phyloP scores from a whole-genome alignment of 2,329 filamentous ascomycete species.

The Blastomyces parvus region DNA sequence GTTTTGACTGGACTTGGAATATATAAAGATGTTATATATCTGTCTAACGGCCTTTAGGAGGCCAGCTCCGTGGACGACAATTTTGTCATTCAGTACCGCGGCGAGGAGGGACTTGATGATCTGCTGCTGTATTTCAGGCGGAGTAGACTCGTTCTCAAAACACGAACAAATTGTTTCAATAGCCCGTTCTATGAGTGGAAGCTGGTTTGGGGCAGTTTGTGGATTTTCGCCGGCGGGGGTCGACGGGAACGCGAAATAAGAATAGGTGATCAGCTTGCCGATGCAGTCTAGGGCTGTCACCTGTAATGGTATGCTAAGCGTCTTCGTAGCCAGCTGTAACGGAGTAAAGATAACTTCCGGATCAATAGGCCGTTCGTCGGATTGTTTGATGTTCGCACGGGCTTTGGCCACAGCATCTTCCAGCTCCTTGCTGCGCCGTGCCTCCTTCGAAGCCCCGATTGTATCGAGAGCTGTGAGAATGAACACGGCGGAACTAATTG shows the following conservation, averaged over 20 bases:
- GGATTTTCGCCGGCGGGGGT: conserved; percentile 20
- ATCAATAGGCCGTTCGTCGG: conserved; percentile 70
- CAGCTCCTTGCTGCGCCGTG: conserved; percentile 73
- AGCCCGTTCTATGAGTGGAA: conserved; percentile 84
- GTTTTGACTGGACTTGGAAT: conserved; percentile 87
- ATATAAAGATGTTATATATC: conserved; percentile 97
- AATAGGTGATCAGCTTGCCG: conserved; percentile 97
- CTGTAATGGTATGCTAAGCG: conserved; percentile 72
- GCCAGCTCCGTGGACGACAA: conserved; percentile 93
- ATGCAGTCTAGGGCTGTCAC: conserved; percentile 94
- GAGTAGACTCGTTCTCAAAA: conserved; percentile 92
- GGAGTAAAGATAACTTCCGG: conserved; percentile 89
- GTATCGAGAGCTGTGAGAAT: conserved; percentile 87
- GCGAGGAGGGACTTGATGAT: conserved; percentile 95
- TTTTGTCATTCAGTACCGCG: conserved; percentile 95
- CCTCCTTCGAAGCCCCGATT: conserved; percentile 86
- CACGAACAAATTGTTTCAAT: conserved; percentile 99
- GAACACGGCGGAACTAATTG: conserved; percentile 90
- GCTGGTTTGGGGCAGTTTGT: conserved; percentile 35
- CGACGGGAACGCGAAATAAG: conserved; percentile 77
- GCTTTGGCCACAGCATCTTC: conserved; percentile 73
- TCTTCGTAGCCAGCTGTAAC: conserved; percentile 78
- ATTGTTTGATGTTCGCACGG: conserved; percentile 74
- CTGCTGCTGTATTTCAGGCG: conserved; percentile 86
- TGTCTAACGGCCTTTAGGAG: conserved; percentile 92